Conservation (phyloP, 2,329 filamentous ascomycete genomes). For the Aspergillus puulaauensis region DNA sequence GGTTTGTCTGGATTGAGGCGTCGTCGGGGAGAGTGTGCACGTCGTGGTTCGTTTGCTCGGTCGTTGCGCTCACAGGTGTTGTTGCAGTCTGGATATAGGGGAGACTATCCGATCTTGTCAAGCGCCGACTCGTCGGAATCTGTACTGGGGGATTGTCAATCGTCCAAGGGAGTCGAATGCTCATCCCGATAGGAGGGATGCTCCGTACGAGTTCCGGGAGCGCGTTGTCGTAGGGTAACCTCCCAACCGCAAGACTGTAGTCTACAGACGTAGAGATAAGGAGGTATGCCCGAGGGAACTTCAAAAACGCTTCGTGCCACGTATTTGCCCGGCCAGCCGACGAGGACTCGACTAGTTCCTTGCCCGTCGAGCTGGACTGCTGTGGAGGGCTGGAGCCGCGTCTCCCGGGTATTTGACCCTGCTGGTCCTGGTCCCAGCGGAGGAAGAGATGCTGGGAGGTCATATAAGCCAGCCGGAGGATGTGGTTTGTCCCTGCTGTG, state of each 20-base stretch:
- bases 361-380: background rate
- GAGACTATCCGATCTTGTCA: background rate
- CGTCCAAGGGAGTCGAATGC: conserved; percentile 22
- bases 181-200: conserved; percentile 17
- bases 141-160: background rate
- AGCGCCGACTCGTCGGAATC: background rate
- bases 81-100: background rate
- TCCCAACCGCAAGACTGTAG: conserved; percentile 21
- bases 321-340: conserved; percentile 12
- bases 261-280: conserved; percentile 28
- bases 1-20: background rate
- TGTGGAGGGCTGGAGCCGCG: background rate
- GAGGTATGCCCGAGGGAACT: conserved; percentile 25
- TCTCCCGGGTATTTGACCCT: background rate
- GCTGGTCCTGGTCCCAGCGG: conserved; percentile 4
- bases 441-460: conserved; percentile 26
- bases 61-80: background rate
- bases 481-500: conserved; percentile 23
- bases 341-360: background rate
- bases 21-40: conserved; percentile 5
- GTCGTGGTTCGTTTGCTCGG: background rate
- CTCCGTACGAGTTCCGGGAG: conserved; percentile 24
- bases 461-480: conserved; percentile 25
- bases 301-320: conserved; percentile 27
- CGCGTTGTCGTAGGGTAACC: conserved; percentile 20